Conservation (phyloP, 2,329 filamentous ascomycete genomes). For the Graphiopsis chlorocephala region DNA sequence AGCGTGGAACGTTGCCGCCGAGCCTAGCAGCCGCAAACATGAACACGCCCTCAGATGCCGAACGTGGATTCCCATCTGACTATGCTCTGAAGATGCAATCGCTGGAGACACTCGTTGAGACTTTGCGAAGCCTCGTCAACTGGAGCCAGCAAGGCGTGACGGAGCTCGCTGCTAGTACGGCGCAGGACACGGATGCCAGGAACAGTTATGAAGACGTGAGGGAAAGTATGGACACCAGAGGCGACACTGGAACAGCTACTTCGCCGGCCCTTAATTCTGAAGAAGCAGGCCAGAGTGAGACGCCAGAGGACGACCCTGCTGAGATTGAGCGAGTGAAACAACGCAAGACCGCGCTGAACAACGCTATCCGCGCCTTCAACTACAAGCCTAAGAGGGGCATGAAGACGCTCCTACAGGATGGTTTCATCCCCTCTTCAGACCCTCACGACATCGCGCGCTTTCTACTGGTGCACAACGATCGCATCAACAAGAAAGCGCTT, state of each 20-base stretch:
- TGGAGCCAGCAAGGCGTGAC: conserved; percentile 75
- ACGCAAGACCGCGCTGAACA: conserved; percentile 84
- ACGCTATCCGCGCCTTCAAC: conserved; percentile 89
- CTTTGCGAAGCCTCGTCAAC: conserved; percentile 82
- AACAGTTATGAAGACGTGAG: conserved; percentile 60
- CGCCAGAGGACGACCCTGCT: conserved; percentile 80
- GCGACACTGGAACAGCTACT: conserved; percentile 53
- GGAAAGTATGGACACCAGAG: conserved; percentile 71
- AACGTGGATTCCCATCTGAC: conserved; percentile 77
- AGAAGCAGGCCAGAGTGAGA: conserved; percentile 36
- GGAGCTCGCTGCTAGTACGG: conserved; percentile 43
- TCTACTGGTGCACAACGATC: conserved; percentile 69
- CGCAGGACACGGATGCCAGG: conserved; percentile 42
- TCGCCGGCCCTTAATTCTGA: conserved; percentile 27
- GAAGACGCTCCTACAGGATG: conserved; percentile 76
- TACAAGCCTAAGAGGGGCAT: conserved; percentile 96
- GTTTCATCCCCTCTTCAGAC: conserved; percentile 77
- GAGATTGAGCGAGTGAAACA: conserved; percentile 95
- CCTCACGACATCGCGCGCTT: conserved; percentile 84
- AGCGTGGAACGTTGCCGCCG: conserved; percentile 79
- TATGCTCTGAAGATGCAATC: conserved; percentile 89
- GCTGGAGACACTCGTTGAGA: conserved; percentile 83
- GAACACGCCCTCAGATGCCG: conserved; percentile 44
- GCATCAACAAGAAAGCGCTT: conserved; percentile 84
- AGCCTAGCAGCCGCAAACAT: conserved; percentile 80